Conservation (phyloP, 2,329 filamentous ascomycete species). For the Verticillium tricorpus region DNA sequence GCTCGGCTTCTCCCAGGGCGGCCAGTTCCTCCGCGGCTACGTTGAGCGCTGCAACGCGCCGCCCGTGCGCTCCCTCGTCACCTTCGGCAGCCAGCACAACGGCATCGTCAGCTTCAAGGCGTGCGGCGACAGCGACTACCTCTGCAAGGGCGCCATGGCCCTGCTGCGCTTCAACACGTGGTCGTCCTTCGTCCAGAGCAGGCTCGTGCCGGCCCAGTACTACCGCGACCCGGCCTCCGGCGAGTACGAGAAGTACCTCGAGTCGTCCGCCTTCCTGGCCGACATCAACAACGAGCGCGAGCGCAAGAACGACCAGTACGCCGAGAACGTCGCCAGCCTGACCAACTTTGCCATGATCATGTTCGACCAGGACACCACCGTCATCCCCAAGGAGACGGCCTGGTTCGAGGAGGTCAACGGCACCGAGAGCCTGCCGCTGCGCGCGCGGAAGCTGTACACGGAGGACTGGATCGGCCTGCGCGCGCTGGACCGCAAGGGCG, state of each 20-base stretch:
- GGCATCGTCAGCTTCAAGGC: constrained; percentile 80
- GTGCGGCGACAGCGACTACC: constrained; percentile 67
- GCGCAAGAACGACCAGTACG: constrained; percentile 71
- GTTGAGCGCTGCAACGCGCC: constrained; percentile 80
- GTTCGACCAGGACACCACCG: constrained; percentile 81
- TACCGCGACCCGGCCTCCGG: constrained; percentile 64
- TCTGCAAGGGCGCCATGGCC: constrained; percentile 77
- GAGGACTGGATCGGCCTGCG: constrained; percentile 93
- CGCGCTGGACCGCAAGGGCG: constrained; percentile 72
- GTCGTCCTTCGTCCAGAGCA: constrained; percentile 70
- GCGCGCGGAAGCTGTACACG: constrained; percentile 68
- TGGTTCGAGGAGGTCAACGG: constrained; percentile 88
- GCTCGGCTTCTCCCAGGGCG: constrained; percentile 91
- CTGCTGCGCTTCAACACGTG: constrained; percentile 78
- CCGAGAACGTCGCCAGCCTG: constrained; percentile 61
- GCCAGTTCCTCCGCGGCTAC: constrained; percentile 90
- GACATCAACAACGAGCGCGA: constrained; percentile 92
- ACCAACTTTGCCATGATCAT: constrained; percentile 84
- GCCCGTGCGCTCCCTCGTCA: constrained; percentile 73
- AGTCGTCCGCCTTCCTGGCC: constrained; percentile 80
- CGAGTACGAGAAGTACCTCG: constrained; percentile 69
- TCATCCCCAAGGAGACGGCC: constrained; percentile 82
- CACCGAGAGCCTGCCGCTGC: constrained; percentile 62
- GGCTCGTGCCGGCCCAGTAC: constrained; percentile 90
- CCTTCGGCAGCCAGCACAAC: constrained; percentile 88